Base-by-base conservation (phyloP, 2,329 filamentous ascomycete species). In the Monosporascus sp. region DNA sequence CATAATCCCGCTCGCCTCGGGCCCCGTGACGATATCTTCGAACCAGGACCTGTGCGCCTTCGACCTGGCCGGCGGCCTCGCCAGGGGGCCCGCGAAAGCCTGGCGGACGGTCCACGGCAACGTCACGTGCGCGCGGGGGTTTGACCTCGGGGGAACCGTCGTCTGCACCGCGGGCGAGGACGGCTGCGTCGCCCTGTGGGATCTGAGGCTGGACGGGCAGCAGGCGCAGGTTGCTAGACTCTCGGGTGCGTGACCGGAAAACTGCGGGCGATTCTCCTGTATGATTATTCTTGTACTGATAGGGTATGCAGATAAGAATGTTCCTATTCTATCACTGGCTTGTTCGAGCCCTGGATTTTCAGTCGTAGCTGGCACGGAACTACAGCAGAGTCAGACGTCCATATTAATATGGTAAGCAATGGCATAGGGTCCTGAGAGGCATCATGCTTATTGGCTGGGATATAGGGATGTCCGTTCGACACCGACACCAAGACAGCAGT, bases 151-250 rank as follows among this genome's bases (percentile, higher is more conserved):
- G 20, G 76, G 75, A 27, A 77, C 77, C 5, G 65, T 85, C 20
- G 74, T 90, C 6, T 82, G 81, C 54, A 91, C 88, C 0, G 82
- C 87, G 0, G 89, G 89, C 47, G 81, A 87, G 66, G 85, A 91
- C 65, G 88, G 89, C 7, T 74, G 76, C 8, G 79, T 90, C 11
- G 79, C 74, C 0, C 70, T 88, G 48, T 87, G 85, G 83, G 87
- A 90, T 71, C 64, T 85, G 58, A 77, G 86, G 55, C 72, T 70
- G 35, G 70, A 75, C 9, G 62, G 68, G 1, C 61, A 60, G 8
- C 64, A 64, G 31, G 72, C 73, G 3, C 67, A 71, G 52, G 75
- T 75, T 6, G 70, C 74, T 8, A 71, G 72, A 56, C 75, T 77
- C 67, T 68, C 67, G 62, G 76, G 71, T 81, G 70, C 60, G 75